Conservation (phyloP, 371 early-diverging fungal genomes). For the Mucor ambiguus region DNA sequence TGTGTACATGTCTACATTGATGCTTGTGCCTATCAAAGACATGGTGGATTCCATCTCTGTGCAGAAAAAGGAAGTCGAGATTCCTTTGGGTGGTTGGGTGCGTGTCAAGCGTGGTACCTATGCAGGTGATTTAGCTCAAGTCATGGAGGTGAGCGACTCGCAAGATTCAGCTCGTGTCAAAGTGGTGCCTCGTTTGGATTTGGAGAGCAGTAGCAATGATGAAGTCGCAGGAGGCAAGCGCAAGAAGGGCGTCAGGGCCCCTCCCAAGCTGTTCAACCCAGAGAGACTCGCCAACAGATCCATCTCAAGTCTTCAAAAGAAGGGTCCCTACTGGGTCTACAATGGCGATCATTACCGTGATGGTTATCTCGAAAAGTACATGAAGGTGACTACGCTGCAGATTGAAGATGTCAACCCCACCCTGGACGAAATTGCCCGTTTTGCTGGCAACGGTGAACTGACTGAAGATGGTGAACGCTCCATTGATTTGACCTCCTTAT, state of each 20-base stretch:
- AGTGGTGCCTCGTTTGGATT: slow-evolving; percentile 88
- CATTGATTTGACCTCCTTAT: slow-evolving; percentile 55
- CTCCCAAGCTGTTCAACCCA: slow-evolving; percentile 79
- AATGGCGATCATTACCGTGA: slow-evolving; percentile 82
- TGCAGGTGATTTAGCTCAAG: slow-evolving; percentile 93
- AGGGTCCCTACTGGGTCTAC: slow-evolving; percentile 74
- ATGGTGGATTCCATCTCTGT: slow-evolving; percentile 94
- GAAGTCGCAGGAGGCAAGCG: slow-evolving; percentile 44
- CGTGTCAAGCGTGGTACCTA: slow-evolving; percentile 96
- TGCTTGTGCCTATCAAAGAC: slow-evolving; percentile 93
- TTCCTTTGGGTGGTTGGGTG: slow-evolving; percentile 89
- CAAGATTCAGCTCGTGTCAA: slow-evolving; percentile 83
- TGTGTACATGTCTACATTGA: slow-evolving; percentile 74
- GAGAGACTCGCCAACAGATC: slow-evolving; percentile 55
- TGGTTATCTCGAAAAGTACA: slow-evolving; percentile 90
- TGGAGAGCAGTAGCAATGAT: slow-evolving; percentile 35
- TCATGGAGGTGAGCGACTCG: slow-evolving; percentile 79
- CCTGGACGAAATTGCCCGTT: slow-evolving; percentile 91
- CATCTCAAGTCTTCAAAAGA: slow-evolving; percentile 49
- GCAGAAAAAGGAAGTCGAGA: slow-evolving; percentile 65
- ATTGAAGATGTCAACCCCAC: slow-evolving; percentile 85
- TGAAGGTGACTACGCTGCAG: slow-evolving; percentile 80
- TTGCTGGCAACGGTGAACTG: slow-evolving; percentile 69
- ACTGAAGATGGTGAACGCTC: slow-evolving; percentile 63
- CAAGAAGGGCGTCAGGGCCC: slow-evolving; percentile 62